Evolutionary conservation across 306 rosid genomes (phyloP), one percentile per base, ranked within the genome.

Genomic region (Citrullus mucosospermus): DNA sequence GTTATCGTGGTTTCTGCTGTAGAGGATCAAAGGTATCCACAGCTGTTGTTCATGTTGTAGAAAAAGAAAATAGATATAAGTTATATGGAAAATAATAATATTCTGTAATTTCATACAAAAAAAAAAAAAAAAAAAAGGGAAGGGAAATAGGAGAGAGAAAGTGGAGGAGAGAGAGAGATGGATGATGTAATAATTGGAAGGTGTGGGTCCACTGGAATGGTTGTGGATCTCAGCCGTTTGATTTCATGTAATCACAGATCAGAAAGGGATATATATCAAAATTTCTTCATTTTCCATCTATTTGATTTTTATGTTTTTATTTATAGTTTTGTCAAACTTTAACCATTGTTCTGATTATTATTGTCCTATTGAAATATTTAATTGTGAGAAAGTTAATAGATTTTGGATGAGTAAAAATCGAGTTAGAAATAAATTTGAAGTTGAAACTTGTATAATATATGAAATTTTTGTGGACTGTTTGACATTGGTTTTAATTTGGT

Each of bases 151-250:
- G 60, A 51, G 67, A 25, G 66, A 59, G 91, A 91, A 56, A 46
- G 71, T 44, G 48, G 48, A 73, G 69, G 53, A 50, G 62, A n/a
- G 32, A 57, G 91, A 91, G 44, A 48, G 74, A 67, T 77, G 78
- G 90, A 89, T 82, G 72, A 79, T 86, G 92, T 85, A 91, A 93
- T 91, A 93, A 87, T 81, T 66, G 59, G 70, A 15, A 48, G 68
- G 36, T 79, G 91, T 90, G 91, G 90, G 84, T 88, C 90, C 83
- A 62, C 89, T 76, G 53, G 81, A 88, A 92, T 84, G 90, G 89
- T 30, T 17, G 87, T 78, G 55, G 87, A 88, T 87, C 89, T 85
- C 86, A 65, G 41, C 87, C 86, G 32, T 86, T 75, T 62, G 84
- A 80, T 63, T 72, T 80, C 74, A 18, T 75, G 76, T 77, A 76